phyloP scores from a whole-genome alignment of 2,329 filamentous ascomycete genomes.

The Bipolaris victoriae region DNA sequence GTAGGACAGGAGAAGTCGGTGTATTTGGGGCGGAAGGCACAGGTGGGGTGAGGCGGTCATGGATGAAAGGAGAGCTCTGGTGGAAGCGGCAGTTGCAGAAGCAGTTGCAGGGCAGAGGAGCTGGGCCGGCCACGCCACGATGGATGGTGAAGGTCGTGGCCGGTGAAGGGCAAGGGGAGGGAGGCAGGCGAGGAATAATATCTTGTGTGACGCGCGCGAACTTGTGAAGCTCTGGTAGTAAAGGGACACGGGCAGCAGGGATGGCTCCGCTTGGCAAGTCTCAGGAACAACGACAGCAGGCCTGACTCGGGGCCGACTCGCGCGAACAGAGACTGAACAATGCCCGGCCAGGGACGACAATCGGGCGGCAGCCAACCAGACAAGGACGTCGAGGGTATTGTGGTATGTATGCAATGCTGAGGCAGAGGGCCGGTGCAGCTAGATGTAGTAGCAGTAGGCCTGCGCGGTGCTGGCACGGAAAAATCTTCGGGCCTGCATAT shows the following conservation, averaged over 20 bases:
- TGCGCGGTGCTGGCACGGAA: conserved; percentile 6
- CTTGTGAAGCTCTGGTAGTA: conserved; percentile 33
- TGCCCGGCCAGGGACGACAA: conserved; percentile 9
- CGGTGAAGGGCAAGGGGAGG: background rate
- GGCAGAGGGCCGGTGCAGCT: no score
- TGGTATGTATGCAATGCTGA: no score
- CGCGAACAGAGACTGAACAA: background rate
- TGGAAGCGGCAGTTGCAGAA: conserved; percentile 5
- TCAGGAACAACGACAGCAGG: conserved; percentile 27
- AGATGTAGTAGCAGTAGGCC: no score
- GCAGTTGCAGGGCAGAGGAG: conserved; percentile 12
- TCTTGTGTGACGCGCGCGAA: conserved; percentile 33
- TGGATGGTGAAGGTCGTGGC: conserved; percentile 25
- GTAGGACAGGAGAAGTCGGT: conserved; percentile 44
- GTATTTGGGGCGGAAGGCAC: conserved; percentile 31
- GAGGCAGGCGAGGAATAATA: conserved; percentile 24
- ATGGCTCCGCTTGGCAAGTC: conserved; percentile 23
- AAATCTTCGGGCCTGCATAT: conserved; percentile 23
- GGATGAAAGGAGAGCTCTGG: conserved; percentile 23
- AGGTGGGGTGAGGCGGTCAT: conserved; percentile 37
- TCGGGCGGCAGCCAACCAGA: conserved; percentile 12
- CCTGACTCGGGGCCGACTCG: conserved; percentile 18
- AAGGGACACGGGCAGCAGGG: conserved; percentile 23
- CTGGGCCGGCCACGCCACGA: conserved; percentile 33
- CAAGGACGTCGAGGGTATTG: background rate